Percentiles rank a stretch among this genome's conserved stretches.
phyloP scores from a whole-genome alignment of 306 rosid species.

The Prunus campanulata region DNA sequence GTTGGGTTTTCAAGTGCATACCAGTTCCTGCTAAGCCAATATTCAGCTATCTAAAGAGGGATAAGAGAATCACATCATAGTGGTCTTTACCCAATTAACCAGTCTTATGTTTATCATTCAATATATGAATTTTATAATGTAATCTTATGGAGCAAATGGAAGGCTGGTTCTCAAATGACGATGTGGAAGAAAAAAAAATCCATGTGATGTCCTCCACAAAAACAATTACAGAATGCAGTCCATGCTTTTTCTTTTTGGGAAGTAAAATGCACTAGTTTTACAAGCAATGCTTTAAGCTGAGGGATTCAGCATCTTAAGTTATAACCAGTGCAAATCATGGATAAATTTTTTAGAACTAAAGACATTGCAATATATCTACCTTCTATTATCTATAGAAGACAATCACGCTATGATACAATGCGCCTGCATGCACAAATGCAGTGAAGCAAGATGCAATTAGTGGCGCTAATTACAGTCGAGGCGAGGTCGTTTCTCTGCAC shows the following conservation, averaged over 20 bases:
- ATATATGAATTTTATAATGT: background rate
- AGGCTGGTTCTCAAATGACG: background rate
- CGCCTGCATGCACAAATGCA: constrained; percentile 42
- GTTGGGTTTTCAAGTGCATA: constrained; percentile 28
- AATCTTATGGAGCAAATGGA: background rate
- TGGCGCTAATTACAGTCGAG: constrained; percentile 45
- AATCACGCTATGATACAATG: constrained; percentile 55
- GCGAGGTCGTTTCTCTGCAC: constrained; percentile 39
- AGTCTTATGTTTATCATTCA: background rate
- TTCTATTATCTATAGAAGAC: background rate
- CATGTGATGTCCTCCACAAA: background rate
- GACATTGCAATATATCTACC: constrained; percentile 21
- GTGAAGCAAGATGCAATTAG: constrained; percentile 46
- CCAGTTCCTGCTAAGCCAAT: constrained; percentile 12
- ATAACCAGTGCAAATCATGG: background rate
- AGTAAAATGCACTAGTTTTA: background rate
- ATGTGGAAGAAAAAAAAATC: background rate
- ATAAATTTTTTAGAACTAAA: background rate
- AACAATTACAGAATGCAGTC: background rate
- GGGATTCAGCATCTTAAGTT: background rate
- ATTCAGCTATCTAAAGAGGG: constrained; percentile 1
- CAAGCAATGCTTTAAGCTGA: background rate
- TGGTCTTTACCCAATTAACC: background rate
- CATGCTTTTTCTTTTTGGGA: background rate
- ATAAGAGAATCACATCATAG: background rate